Evolutionary conservation across 164 flowering plant species (phyloP), one percentile per base, ranked within the genome.

Genomic region (Santalum album): DNA sequence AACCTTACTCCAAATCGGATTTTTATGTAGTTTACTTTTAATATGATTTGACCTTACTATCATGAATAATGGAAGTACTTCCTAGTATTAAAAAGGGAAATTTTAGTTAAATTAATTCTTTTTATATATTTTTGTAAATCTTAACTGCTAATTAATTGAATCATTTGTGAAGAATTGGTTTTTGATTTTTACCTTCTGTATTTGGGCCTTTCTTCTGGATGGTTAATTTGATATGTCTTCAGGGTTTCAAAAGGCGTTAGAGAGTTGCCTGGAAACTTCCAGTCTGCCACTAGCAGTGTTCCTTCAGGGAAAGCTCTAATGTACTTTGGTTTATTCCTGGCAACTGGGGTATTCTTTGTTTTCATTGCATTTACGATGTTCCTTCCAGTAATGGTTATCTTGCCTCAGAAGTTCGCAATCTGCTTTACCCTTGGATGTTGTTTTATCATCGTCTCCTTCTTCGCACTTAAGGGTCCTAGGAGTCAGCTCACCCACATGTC

Each of bases 381-480:
- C 67, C 96, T 92, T 55, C 96, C 99, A 1, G 85, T 92, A 63
- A 86, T 92, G 82, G 96, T 92, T 45, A 53, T 92, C 61, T 78
- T 92, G 86, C 97, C 99, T 59, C 99, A 92, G 68, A 92, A 92
- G 50, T 92, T 92, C 67, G 96, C 97, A 12, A 59, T 89, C 63
- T 89, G 99, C 69, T 89, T 92, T 62, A 92, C 99, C 44, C 71
- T 80, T 56, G 99, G 99, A 15, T 92, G 96, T 63, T 62, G 63
- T 45, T 89, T 92, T 58, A 83, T 92, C 15, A 71, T 92, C 52
- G 90, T 85, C 6, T 87, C 97, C 16, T 83, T 87, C 70, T 87
- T 92, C 34, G 96, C 95, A 14, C 91, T 89, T 40, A 80, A 72
- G 58, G 99, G 97, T 50, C 94, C 99, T 61, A 72, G 65, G 65